A percentile compares a stretch with the other conserved stretches of the same genome.
Evolutionary conservation across 805 yeast species (phyloP).

Genomic region (Metschnikowia lunata): DNA sequence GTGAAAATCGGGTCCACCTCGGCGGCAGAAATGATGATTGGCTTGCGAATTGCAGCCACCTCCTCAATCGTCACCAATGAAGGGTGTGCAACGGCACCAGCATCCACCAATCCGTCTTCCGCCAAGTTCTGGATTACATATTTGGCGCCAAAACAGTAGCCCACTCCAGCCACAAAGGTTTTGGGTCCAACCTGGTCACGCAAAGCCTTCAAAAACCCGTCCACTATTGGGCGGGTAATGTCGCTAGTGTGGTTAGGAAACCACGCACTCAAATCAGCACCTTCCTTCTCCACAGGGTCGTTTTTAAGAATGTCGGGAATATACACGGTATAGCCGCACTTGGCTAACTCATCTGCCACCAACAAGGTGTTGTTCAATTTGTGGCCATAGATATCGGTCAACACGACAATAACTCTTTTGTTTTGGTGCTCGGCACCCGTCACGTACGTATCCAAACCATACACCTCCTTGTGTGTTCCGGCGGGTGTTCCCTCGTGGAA

Average conservation of each 20-base stretch:
- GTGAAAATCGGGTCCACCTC: conserved; percentile 64
- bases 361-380: conserved; percentile 53
- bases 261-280: conserved; percentile 42
- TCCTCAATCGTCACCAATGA: conserved; percentile 66
- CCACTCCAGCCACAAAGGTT: conserved; percentile 52
- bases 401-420: conserved; percentile 52
- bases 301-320: conserved; percentile 73
- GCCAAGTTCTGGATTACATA: conserved; percentile 51
- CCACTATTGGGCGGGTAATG: conserved; percentile 46
- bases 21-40: conserved; percentile 70
- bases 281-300: conserved; percentile 25
- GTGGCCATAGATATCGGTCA: conserved; percentile 70
- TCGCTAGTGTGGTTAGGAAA: conserved; percentile 46
- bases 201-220: conserved; percentile 43
- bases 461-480: conserved; percentile 40
- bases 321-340: conserved; percentile 57
- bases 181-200: conserved; percentile 40
- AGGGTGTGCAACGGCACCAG: conserved; percentile 82
- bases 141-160: conserved; percentile 85
- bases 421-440: conserved; percentile 25
- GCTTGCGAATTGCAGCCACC: conserved; percentile 54
- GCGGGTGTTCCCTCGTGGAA: conserved; percentile 49
- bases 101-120: conserved; percentile 43
- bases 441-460: conserved; percentile 37
- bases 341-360: conserved; percentile 63